phyloP scores from a whole-genome alignment of 768 basidiomycete species.

The Rhizopogon sp. region DNA sequence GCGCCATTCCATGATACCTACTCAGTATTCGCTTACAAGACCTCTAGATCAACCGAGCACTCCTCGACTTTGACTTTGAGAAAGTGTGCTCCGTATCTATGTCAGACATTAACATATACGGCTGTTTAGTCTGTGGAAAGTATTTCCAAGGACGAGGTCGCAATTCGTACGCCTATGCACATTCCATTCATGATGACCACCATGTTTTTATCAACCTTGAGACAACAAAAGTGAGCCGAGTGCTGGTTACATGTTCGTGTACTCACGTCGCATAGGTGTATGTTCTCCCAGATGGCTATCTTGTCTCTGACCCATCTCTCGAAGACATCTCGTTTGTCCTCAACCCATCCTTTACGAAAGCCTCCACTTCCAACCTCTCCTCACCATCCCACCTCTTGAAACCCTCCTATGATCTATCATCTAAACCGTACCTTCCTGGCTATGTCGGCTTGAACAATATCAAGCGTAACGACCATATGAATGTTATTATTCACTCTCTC shows the following conservation, averaged over 20 bases:
- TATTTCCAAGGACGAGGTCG: constrained; percentile 97
- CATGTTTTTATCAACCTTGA: constrained; percentile 97
- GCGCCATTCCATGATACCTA: constrained; percentile 26
- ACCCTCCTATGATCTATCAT: constrained; percentile 80
- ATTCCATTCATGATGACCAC: constrained; percentile 96
- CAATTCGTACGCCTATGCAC: constrained; percentile 91
- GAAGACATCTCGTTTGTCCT: constrained; percentile 93
- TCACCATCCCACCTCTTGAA: constrained; percentile 56
- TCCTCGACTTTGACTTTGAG: constrained; percentile 98
- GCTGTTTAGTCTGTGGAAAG: constrained; percentile 96
- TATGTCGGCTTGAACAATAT: constrained; percentile 98
- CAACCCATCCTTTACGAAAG: constrained; percentile 75
- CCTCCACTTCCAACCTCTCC: constrained; percentile 50
- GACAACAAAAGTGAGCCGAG: constrained; percentile 70
- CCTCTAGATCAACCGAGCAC: constrained; percentile 80
- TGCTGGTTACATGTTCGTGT: not conserved
- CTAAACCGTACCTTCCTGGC: constrained; percentile 83
- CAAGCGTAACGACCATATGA: constrained; percentile 96
- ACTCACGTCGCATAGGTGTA: constrained; percentile 61
- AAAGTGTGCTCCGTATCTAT: constrained; percentile 96
- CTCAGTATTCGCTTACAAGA: constrained; percentile 1
- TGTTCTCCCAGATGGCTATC: constrained; percentile 95
- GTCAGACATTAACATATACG: constrained; percentile 96
- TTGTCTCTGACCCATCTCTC: constrained; percentile 92
- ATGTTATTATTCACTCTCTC: constrained; percentile 91